Conservation (phyloP, 2,329 filamentous ascomycete genomes). For the Xylaria polymorpha region DNA sequence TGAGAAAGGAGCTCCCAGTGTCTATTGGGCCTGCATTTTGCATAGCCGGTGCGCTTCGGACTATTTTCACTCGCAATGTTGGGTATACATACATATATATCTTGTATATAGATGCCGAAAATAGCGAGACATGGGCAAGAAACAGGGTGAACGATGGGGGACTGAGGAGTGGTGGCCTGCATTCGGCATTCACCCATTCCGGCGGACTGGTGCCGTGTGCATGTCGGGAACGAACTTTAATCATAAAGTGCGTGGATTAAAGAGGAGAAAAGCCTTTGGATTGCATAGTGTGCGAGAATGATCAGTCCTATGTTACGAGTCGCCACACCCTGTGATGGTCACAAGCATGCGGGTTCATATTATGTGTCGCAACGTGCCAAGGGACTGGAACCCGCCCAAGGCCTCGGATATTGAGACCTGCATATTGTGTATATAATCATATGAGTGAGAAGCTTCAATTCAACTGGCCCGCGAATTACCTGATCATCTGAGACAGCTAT, state of each 20-base stretch:
- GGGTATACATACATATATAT: background rate
- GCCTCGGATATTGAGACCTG: too few species aligned
- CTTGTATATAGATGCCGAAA: constrained; percentile 9
- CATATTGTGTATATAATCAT: too few species aligned
- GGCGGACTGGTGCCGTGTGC: background rate
- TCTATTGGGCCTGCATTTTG: constrained; percentile 5
- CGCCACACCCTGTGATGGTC: background rate
- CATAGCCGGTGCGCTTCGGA: constrained; percentile 20
- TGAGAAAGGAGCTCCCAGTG: background rate
- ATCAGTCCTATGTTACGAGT: background rate
- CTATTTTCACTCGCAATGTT: background rate
- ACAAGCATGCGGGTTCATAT: background rate
- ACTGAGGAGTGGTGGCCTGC: background rate
- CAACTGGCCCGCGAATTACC: too few species aligned
- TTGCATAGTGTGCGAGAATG: background rate
- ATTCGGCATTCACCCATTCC: constrained; percentile 5
- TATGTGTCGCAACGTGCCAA: background rate
- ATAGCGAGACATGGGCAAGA: background rate
- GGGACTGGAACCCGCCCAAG: too few species aligned
- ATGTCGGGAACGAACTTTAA: constrained; percentile 3
- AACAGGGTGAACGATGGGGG: background rate
- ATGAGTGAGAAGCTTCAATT: too few species aligned
- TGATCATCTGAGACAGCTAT: too few species aligned
- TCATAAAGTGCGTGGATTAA: background rate
- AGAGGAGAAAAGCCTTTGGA: background rate